Conservation (phyloP, 2,329 filamentous ascomycete species). For the Fusarium foetens region DNA sequence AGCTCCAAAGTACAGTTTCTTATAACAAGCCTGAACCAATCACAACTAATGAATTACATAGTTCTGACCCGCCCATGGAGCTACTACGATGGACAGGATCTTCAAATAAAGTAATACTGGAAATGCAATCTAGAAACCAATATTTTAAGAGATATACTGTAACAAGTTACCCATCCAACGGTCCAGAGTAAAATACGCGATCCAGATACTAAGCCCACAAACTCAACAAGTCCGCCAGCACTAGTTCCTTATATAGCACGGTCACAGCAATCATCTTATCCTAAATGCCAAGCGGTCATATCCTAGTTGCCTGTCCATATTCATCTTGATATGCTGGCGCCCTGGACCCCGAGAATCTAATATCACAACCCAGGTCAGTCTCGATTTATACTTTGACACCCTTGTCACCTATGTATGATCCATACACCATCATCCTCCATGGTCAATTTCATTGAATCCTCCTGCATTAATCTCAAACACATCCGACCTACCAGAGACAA, state of each 20-base stretch:
- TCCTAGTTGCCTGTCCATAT: background rate
- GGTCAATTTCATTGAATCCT: background rate
- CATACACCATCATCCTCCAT: background rate
- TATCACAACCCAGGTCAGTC: background rate
- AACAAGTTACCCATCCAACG: background rate
- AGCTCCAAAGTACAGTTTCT: background rate
- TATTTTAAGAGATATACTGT: background rate
- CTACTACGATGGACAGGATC: background rate
- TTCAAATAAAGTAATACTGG: background rate
- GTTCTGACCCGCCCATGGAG: background rate
- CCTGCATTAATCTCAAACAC: constrained; percentile 2
- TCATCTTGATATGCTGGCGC: background rate
- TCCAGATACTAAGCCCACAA: background rate
- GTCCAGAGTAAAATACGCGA: background rate
- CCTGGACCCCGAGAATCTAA: background rate
- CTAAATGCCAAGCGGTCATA: background rate
- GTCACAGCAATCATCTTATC: background rate
- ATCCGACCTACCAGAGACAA: background rate
- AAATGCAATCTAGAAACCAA: background rate
- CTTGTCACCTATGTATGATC: background rate
- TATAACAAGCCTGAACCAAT: background rate
- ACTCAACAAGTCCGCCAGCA: background rate
- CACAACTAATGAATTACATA: constrained; percentile 7
- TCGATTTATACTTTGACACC: background rate
- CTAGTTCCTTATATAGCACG: background rate